Evolutionary conservation across 345 rosid genomes (phyloP).

Genomic region (Hirschfeldia incana): DNA sequence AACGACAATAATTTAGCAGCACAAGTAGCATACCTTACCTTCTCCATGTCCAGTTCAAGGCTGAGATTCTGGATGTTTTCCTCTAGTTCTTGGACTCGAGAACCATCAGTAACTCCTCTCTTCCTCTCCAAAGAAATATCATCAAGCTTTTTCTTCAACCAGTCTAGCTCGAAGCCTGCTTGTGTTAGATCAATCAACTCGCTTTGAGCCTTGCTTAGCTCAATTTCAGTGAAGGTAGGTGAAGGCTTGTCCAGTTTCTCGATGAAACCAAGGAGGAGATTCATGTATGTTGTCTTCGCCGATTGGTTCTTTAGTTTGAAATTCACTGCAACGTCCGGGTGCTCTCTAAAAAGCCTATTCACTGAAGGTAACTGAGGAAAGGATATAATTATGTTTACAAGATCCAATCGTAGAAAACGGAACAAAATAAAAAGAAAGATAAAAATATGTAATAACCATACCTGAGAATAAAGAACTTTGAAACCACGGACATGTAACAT

Average conservation of each 20-base stretch:
- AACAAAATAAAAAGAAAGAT: background rate
- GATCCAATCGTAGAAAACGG: background rate
- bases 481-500: background rate
- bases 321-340: background rate
- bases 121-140: constrained; percentile 6
- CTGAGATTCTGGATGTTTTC: background rate
- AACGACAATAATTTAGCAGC: background rate
- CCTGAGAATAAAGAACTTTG: constrained; percentile 1
- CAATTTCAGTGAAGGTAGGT: background rate
- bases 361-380: background rate
- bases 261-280: background rate
- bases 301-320: background rate
- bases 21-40: background rate
- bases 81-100: background rate
- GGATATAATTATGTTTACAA: background rate
- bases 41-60: background rate
- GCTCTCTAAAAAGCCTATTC: background rate
- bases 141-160: constrained; percentile 3
- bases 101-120: background rate
- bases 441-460: background rate
- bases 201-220: background rate
- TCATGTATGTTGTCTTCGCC: constrained; percentile 6
- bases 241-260: background rate
- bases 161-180: background rate
- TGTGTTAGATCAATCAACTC: background rate